phyloP scores from a whole-genome alignment of 2,329 filamentous ascomycete species.

The Mycosphaerelloides madeirae region DNA sequence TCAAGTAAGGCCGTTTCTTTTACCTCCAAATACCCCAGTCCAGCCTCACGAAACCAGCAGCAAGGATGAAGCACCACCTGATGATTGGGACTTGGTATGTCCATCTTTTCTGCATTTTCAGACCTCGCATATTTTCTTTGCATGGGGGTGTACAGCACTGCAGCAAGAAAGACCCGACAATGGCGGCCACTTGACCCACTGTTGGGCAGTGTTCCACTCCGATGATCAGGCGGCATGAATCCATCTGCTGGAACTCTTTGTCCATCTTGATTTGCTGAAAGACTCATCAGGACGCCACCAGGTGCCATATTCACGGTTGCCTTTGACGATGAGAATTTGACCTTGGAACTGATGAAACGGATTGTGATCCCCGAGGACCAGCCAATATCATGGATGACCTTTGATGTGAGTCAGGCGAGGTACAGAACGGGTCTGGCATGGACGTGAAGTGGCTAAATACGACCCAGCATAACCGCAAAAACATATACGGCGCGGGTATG shows the following conservation, averaged over 20 bases:
- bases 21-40: neutral
- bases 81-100: conserved; percentile 79
- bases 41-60: conserved; percentile 7
- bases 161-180: too few species aligned
- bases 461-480: conserved; percentile 69
- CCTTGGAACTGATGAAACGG: conserved; percentile 69
- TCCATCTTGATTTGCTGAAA: conserved; percentile 3
- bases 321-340: conserved; percentile 77
- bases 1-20: too few species aligned
- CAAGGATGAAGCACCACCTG: conserved; percentile 75
- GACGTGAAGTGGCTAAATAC: neutral
- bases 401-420: conserved; percentile 58
- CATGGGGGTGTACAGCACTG: too few species aligned
- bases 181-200: neutral
- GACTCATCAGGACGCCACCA: conserved; percentile 57
- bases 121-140: too few species aligned
- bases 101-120: conserved; percentile 1
- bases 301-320: conserved; percentile 85
- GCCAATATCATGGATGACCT: conserved; percentile 91
- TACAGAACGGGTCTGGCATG: neutral
- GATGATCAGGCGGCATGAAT: conserved; percentile 2
- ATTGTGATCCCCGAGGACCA: conserved; percentile 78
- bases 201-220: conserved; percentile 1
- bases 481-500: conserved; percentile 85
- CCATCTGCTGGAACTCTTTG: neutral